Base-by-base conservation (phyloP, 371 early-diverging fungal species). In the Ordospora pajunii region DNA sequence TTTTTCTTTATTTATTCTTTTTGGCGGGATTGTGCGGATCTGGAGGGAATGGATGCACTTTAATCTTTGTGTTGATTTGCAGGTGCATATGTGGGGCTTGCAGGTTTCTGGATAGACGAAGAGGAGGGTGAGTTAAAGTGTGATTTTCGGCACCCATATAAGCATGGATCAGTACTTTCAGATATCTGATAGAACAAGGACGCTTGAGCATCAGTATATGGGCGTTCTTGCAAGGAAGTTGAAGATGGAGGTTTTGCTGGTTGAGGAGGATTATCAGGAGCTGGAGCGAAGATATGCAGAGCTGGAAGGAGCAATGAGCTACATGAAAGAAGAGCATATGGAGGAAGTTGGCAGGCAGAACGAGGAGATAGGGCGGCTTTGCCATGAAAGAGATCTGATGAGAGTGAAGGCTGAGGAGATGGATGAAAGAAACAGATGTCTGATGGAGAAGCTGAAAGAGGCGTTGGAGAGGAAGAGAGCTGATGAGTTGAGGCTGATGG, bases 1-100 rank as follows among this genome's bases (percentile, higher is more conserved):
- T 53, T 43, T 52, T 52, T 66, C 53, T 64, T 37, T 52, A 51
- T 73, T 73, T 73, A 73, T 66, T 44, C 49, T 65, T 73, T 73
- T 73, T 73, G 74, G 74, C 64, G 74, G 74, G 52, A 73, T 65
- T 54, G n/a, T 12, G 17, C 4, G 21, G 45, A n/a, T 66, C 52
- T 66, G 74, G 74, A 73, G 74, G 74, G 74, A 73, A 66, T 27
- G 14, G 1, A 46, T 27, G 12, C 58, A 14, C n/a, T 12, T 49
- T 32, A 67, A 49, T 25, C 50, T 19, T 37, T 46, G 40, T 49
- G 19, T 42, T 10, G 44, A 6, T 10, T 65, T 7, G 22, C 12
- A 17, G 23, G 23, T 49, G 45, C 48, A 25, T 10, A 2, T 45
- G 11, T 32, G 21, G 14, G 32, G 9, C 7, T 64, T 17, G 4